Evolutionary conservation across 1,284 basidiomycete genomes (phyloP).

Genomic region (Irpex sp.): DNA sequence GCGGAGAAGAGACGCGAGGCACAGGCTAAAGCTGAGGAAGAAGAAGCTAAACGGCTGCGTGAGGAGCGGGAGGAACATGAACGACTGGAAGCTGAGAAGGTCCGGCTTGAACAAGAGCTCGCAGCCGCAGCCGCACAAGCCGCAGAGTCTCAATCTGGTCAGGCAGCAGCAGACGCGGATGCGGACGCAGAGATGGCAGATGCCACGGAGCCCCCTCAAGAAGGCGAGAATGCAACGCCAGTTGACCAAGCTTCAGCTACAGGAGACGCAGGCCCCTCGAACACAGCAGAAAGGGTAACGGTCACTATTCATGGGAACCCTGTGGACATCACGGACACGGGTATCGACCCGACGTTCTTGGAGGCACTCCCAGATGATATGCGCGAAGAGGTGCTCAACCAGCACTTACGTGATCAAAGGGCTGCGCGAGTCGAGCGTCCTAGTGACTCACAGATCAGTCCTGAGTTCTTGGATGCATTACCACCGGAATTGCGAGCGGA

Average conservation of each 20-base stretch:
- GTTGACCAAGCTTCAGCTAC: slow-evolving; percentile 11
- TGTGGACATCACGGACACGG: slow-evolving; percentile 99
- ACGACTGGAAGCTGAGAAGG: slow-evolving; percentile 19
- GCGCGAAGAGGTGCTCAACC: slow-evolving; percentile 97
- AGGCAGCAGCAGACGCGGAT: slow-evolving; percentile 20
- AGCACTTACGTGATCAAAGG: slow-evolving; percentile 91
- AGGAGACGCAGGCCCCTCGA: slow-evolving; percentile 30
- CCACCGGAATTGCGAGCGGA: slow-evolving; percentile 96
- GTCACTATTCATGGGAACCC: slow-evolving; percentile 88
- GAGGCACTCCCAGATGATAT: slow-evolving; percentile 98
- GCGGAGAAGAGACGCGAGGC: slow-evolving; percentile 34
- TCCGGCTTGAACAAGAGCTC: slow-evolving; percentile 23
- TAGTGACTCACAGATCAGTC: slow-evolving; percentile 84
- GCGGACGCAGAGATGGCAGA: slow-evolving; percentile 43
- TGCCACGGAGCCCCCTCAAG: slow-evolving; percentile 16
- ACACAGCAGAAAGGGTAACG: slow-evolving; percentile 59
- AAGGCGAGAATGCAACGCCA: slow-evolving; percentile 6
- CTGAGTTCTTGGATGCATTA: slow-evolving; percentile 94
- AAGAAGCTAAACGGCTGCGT: slow-evolving; percentile 21
- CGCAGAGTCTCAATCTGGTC: slow-evolving; percentile 18
- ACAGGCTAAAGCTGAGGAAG: slow-evolving; percentile 35
- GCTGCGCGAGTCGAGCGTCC: slow-evolving; percentile 71
- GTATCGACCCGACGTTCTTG: slow-evolving; percentile 97
- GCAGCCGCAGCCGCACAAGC: slow-evolving; percentile 18
- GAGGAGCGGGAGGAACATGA: slow-evolving; percentile 22